These are phyloP conservation scores for Knufia petricola DNA, from an alignment of 2,329 filamentous ascomycete species.

Conservation along the genomic window DNA sequence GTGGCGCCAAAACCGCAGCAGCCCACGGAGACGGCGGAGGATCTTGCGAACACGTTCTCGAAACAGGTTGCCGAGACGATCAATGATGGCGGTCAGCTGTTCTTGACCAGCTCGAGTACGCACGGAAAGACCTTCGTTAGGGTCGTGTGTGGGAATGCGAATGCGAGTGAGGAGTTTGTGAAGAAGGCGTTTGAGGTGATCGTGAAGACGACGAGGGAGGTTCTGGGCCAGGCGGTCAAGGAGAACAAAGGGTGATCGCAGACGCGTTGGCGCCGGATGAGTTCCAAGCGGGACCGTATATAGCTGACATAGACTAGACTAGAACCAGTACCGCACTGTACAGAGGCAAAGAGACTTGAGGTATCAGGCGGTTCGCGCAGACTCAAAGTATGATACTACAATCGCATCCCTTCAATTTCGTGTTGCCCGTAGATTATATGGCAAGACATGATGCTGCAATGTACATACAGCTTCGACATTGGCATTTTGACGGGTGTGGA, in stretches of 20 bases:
- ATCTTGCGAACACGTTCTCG: constrained; percentile 57
- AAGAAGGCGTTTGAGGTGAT: constrained; percentile 64
- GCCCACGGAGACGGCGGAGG: constrained; percentile 31
- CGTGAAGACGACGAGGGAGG: constrained; percentile 52
- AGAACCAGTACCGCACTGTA: too few species aligned
- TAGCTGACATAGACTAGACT: too few species aligned
- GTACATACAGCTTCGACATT: too few species aligned
- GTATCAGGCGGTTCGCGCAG: too few species aligned
- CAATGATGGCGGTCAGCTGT: constrained; percentile 83
- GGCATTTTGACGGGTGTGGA: too few species aligned
- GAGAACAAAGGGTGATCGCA: background rate
- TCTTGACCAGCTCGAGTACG: constrained; percentile 68
- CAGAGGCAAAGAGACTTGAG: too few species aligned
- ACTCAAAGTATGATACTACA: too few species aligned
- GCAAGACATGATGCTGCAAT: too few species aligned
- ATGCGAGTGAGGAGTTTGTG: constrained; percentile 63
- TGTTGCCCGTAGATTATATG: too few species aligned
- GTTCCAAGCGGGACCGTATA: too few species aligned
- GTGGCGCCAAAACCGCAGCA: background rate
- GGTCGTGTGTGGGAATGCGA: constrained; percentile 63
- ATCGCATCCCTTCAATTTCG: too few species aligned
- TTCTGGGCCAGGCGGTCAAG: constrained; percentile 26
- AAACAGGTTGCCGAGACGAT: constrained; percentile 66
- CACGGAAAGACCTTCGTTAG: constrained; percentile 68
- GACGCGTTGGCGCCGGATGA: too few species aligned